phyloP scores from a whole-genome alignment of 768 basidiomycete genomes.

The Collybiopsis luxurians region DNA sequence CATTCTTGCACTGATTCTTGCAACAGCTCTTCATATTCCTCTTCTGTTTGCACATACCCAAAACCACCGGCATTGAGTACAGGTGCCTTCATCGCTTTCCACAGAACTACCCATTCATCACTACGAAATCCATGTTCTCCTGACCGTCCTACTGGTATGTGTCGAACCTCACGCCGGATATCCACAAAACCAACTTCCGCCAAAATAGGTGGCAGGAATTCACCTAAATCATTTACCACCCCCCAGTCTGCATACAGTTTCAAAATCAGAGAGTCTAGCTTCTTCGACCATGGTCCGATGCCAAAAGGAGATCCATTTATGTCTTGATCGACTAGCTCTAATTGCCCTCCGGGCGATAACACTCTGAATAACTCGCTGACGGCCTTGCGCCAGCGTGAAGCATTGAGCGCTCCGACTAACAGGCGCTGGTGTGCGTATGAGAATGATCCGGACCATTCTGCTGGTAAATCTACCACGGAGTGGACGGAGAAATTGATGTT shows the following conservation, averaged over 20 bases:
- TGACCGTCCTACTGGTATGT: not conserved
- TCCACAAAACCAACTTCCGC: not conserved
- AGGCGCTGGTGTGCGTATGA: not conserved
- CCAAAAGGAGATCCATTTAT: not conserved
- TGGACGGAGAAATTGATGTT: not conserved
- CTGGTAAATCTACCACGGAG: not conserved
- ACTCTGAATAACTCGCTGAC: not conserved
- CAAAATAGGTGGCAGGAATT: not conserved
- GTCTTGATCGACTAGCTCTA: not conserved
- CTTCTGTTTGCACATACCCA: not conserved
- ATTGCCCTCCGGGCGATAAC: not conserved
- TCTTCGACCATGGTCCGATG: not conserved
- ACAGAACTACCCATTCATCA: not conserved
- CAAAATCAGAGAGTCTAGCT: not conserved
- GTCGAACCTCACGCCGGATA: not conserved
- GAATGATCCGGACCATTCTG: not conserved
- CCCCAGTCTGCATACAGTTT: not conserved
- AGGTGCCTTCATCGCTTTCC: not conserved
- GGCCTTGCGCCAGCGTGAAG: not conserved
- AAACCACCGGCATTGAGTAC: not conserved
- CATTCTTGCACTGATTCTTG: not conserved
- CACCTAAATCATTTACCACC: not conserved
- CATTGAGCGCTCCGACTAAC: not conserved
- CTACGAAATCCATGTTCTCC: not conserved
- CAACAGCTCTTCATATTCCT: not conserved